A percentile compares a stretch with the other conserved stretches of the same genome.
Evolutionary conservation across 768 basidiomycete species (phyloP).

Genomic region (Leccinum sublutescens): DNA sequence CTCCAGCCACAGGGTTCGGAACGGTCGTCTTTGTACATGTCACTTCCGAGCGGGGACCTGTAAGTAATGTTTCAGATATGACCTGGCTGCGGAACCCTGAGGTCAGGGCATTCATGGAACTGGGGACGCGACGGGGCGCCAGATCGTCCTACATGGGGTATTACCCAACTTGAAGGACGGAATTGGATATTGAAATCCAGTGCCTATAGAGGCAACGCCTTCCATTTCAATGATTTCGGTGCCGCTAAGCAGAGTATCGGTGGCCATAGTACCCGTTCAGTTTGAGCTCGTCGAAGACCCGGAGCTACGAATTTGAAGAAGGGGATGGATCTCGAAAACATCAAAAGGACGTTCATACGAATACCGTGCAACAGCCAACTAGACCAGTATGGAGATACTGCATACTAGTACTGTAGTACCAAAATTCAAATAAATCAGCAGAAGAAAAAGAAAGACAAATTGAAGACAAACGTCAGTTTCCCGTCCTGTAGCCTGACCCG

Average conservation of each 20-base stretch:
- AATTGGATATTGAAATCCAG: not conserved
- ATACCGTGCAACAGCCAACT: no score
- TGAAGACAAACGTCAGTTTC: not conserved
- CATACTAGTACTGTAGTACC: no score
- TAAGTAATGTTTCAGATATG: not conserved
- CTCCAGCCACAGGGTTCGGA: not conserved
- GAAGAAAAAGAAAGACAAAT: no score
- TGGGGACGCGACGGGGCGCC: not conserved
- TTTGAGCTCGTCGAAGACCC: no score
- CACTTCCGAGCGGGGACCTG: not conserved
- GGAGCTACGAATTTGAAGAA: no score
- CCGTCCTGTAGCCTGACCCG: not conserved
- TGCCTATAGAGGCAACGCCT: no score
- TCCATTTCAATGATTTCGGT: no score
- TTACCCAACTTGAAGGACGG: not conserved
- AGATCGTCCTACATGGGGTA: not conserved
- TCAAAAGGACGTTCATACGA: no score
- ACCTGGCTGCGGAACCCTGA: not conserved
- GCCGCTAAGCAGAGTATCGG: not conserved
- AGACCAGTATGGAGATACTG: no score
- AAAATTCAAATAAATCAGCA: not conserved
- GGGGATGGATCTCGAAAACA: no score
- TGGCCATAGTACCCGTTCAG: no score
- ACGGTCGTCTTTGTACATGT: not conserved
- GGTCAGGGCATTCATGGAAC: not conserved